A percentile compares a stretch with the other conserved stretches of the same genome.
Conservation (phyloP, 1,139 yeast genomes). For the Torulaspora pretoriensis region DNA sequence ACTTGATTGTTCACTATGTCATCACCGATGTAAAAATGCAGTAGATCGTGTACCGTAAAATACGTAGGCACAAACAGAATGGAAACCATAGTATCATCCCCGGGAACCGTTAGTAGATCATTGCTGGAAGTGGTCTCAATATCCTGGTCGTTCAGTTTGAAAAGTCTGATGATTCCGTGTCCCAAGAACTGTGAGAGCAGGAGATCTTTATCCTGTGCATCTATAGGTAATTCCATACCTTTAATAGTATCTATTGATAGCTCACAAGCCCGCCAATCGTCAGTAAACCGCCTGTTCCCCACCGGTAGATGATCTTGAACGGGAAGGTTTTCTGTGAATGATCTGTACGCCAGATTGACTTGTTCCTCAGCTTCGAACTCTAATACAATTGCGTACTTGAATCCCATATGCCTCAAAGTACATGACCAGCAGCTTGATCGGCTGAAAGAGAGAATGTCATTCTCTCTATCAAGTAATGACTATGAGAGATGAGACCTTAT, state of each 20-base stretch:
- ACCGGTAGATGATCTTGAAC: constrained; percentile 6
- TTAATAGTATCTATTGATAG: constrained; percentile 7
- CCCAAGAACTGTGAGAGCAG: constrained; percentile 49
- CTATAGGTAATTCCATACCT: constrained; percentile 7
- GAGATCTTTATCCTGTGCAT: constrained; percentile 18
- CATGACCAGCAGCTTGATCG: neutral
- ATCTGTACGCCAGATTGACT: constrained; percentile 12
- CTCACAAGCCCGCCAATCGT: constrained; percentile 24
- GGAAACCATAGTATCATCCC: constrained; percentile 65
- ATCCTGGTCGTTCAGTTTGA: constrained; percentile 41
- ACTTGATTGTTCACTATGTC: constrained; percentile 52
- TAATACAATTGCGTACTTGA: constrained; percentile 15
- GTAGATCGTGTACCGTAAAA: constrained; percentile 76
- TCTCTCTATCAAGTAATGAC: neutral
- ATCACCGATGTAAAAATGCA: constrained; percentile 67
- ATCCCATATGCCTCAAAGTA: constrained; percentile 12
- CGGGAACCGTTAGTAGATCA: constrained; percentile 36
- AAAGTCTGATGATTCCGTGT: constrained; percentile 68
- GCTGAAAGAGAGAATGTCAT: neutral
- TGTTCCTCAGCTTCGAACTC: constrained; percentile 15
- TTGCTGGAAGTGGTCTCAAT: constrained; percentile 18
- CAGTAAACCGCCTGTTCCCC: neutral
- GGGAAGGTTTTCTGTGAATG: constrained; percentile 11
- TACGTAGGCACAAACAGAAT: constrained; percentile 85
- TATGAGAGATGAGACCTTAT: too few species aligned